Evolutionary conservation across 306 rosid genomes (phyloP), one percentile per base, ranked within the genome.

Genomic region (Cercis canadensis): DNA sequence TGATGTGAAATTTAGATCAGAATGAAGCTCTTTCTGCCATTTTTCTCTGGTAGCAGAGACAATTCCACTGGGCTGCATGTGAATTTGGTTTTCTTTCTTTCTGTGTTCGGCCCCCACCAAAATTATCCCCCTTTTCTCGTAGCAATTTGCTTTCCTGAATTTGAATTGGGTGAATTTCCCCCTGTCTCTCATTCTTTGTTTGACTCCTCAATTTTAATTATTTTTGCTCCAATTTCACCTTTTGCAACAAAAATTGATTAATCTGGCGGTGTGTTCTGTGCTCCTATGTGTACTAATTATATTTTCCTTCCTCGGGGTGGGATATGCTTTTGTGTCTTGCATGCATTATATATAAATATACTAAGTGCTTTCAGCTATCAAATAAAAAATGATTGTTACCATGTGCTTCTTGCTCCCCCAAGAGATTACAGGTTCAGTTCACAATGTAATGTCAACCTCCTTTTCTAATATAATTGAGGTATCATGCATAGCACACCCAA

Each of bases 371-470:
- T 52, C 57, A 57, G 40, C 57, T 63, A 64, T 65, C 58, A 69
- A 78, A 69, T 74, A 52, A 81, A 81, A 33, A 73, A 37, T 78
- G 45, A 41, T 53, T 43, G 74, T 34, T 78, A 58, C 55, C 79
- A 71, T 75, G 81, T 75, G 78, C 75, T 63, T 55, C 15, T 54
- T 77, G 76, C 8, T 73, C 43, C 75, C 75, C 62, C 74, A 73
- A 37, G 32, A 74, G 53, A 69, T 55, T 65, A 37, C 43, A 37
- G 6, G 8, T 41, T 73, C 19, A 33, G 49, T 33, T 43, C 13
- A 8, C 16, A 40, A 3, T 45, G 14, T 13, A 41, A 6, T 11
- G 36, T 7, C 18, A 11, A 40, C 36, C 19, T 3, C 3, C 11
- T 59, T 14, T 16, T 6, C 7, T 12, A 5, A 18, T 61, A 11